A percentile compares a stretch with the other conserved stretches of the same genome.
Conservation (phyloP, 2,329 filamentous ascomycete genomes). For the Ophioceras dolichostomum region DNA sequence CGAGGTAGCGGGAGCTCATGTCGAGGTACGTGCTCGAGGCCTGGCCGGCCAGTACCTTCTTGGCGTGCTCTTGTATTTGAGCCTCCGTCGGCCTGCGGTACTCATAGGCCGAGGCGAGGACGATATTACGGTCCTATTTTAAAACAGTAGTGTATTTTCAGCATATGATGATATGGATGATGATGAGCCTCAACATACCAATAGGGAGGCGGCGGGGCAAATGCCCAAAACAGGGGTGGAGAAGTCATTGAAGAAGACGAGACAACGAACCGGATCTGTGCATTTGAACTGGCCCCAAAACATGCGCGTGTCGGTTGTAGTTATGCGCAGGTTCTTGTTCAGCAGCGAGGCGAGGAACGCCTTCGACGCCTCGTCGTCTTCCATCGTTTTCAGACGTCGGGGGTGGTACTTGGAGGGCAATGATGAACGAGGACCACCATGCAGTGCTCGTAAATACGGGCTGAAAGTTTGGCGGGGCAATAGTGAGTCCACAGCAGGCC, state of each 20-base stretch:
- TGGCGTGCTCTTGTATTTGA: constrained; percentile 24
- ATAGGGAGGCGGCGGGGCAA: constrained; percentile 1
- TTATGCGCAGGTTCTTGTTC: constrained; percentile 66
- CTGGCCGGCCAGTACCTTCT: constrained; percentile 16
- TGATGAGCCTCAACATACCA: no score
- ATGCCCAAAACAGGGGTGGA: constrained; percentile 1
- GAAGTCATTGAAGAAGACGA: constrained; percentile 1
- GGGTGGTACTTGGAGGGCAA: no score
- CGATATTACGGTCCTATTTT: constrained; percentile 79
- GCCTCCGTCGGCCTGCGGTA: constrained; percentile 62
- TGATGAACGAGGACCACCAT: no score
- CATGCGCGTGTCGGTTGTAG: constrained; percentile 71
- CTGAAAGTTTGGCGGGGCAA: no score
- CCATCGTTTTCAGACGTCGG: no score
- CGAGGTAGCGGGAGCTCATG: constrained; percentile 78
- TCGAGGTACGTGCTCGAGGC: constrained; percentile 36
- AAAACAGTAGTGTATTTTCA: background rate
- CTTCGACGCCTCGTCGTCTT: no score
- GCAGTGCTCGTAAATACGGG: no score
- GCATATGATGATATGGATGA: no score
- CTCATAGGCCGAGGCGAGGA: constrained; percentile 77
- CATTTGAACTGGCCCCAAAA: constrained; percentile 91
- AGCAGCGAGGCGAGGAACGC: constrained; percentile 57
- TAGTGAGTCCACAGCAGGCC: background rate
- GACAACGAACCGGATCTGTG: constrained; percentile 72